Percentiles rank a stretch among this genome's conserved stretches.
These are phyloP conservation scores for Sclerotinia subarctica DNA, from an alignment of 2,329 filamentous ascomycete genomes.

Conservation along the genomic window DNA sequence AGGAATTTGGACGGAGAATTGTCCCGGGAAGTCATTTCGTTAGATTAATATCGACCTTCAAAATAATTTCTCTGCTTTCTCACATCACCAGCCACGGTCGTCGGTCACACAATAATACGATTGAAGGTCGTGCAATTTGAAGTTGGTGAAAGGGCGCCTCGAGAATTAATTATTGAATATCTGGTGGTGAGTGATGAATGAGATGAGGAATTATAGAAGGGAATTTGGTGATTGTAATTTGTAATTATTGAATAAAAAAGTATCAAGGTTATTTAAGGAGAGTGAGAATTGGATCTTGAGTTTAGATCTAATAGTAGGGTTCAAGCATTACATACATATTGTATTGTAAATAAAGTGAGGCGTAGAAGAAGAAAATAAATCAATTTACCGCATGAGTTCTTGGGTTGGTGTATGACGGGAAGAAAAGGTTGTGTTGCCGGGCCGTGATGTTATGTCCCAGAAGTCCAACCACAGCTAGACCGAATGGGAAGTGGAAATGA, in stretches of 20 bases:
- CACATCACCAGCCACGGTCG: neutral
- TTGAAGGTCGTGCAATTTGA: constrained; percentile 1
- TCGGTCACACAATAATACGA: neutral
- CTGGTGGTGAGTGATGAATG: no score
- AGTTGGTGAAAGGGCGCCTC: neutral
- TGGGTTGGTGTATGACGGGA: neutral
- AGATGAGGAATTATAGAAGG: neutral
- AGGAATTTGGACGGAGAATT: constrained; percentile 21
- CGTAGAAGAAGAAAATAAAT: neutral
- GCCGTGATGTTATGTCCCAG: neutral
- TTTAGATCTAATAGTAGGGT: constrained; percentile 13
- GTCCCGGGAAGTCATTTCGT: constrained; percentile 32
- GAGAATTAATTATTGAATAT: constrained; percentile 2
- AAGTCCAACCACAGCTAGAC: no score
- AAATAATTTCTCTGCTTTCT: neutral
- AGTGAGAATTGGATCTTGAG: constrained; percentile 9
- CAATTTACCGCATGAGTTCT: neutral
- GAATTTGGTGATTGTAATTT: neutral
- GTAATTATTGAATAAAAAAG: neutral
- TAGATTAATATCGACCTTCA: neutral
- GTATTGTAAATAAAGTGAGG: neutral
- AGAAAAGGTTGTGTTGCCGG: neutral
- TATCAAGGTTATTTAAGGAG: constrained; percentile 6
- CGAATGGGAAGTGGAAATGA: neutral
- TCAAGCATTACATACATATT: constrained; percentile 20